These are phyloP conservation scores for Hysterangium stoloniferum DNA, from an alignment of 768 basidiomycete species.

Conservation along the genomic window DNA sequence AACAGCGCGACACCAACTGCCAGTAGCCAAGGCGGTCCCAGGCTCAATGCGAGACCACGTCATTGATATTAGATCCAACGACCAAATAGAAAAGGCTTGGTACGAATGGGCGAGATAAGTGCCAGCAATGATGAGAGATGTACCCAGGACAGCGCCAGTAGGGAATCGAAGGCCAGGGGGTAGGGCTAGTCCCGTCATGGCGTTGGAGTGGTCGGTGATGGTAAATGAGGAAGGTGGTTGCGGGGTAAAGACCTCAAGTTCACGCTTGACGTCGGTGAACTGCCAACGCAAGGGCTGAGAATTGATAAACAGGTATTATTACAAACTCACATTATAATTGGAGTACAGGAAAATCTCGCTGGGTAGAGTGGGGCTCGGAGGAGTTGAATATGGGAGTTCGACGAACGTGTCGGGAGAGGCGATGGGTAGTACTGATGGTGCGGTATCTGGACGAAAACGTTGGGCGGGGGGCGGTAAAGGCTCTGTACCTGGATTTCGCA, in stretches of 20 bases:
- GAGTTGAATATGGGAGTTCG: constrained; percentile 71
- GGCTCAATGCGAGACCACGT: constrained; percentile 86
- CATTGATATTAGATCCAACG: constrained; percentile 77
- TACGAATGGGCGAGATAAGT: constrained; percentile 92
- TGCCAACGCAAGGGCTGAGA: constrained; percentile 22
- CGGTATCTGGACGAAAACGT: constrained; percentile 36
- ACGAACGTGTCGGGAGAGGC: constrained; percentile 37
- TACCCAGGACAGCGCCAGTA: constrained; percentile 85
- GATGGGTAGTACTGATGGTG: constrained; percentile 31
- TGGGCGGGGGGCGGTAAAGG: constrained; percentile 32
- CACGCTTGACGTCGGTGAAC: constrained; percentile 94
- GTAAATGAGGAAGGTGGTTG: constrained; percentile 54
- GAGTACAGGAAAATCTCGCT: constrained; percentile 88
- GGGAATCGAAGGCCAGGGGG: constrained; percentile 97
- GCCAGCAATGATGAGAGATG: constrained; percentile 88
- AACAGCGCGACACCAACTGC: constrained; percentile 93
- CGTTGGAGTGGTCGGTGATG: constrained; percentile 69
- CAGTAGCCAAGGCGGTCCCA: constrained; percentile 73
- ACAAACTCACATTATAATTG: constrained; percentile 79
- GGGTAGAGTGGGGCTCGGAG: constrained; percentile 65
- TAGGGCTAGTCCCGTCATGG: constrained; percentile 75
- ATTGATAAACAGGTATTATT: background rate
- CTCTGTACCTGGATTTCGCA: constrained; percentile 55
- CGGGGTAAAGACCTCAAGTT: constrained; percentile 87
- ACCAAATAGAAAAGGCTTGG: constrained; percentile 96